phyloP scores from a whole-genome alignment of 2,329 filamentous ascomycete genomes.

The Aspergillus sp. region DNA sequence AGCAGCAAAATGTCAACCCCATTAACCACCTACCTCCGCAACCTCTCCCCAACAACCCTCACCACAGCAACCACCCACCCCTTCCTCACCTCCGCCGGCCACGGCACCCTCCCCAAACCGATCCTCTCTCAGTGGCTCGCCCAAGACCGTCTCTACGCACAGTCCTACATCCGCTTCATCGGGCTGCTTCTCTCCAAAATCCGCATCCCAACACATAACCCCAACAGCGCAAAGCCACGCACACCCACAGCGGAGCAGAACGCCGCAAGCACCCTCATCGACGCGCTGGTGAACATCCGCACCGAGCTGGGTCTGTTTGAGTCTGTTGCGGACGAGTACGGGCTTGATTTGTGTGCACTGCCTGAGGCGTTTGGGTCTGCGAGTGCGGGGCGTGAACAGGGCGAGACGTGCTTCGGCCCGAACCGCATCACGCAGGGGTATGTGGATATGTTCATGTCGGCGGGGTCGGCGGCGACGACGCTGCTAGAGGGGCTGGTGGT shows the following conservation, averaged over 20 bases:
- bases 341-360: slow-evolving; percentile 46
- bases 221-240: slow-evolving; percentile 20
- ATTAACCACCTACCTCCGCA: slow-evolving; percentile 55
- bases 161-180: slow-evolving; percentile 64
- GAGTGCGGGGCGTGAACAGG: background rate
- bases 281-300: slow-evolving; percentile 61
- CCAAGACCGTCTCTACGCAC: slow-evolving; percentile 67
- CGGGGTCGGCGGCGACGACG: slow-evolving; percentile 45
- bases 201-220: slow-evolving; percentile 43
- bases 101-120: slow-evolving; percentile 54
- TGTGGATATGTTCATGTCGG: slow-evolving; percentile 57
- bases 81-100: slow-evolving; percentile 62
- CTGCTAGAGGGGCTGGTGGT: slow-evolving; percentile 66
- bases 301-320: slow-evolving; percentile 66
- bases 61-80: slow-evolving; percentile 58
- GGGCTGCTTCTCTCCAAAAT: slow-evolving; percentile 61
- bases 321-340: slow-evolving; percentile 57
- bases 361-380: slow-evolving; percentile 27
- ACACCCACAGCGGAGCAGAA: slow-evolving; percentile 43
- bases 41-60: slow-evolving; percentile 44
- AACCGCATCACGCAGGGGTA: slow-evolving; percentile 50
- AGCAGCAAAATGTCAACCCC: slow-evolving; percentile 27
- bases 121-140: slow-evolving; percentile 63
- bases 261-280: slow-evolving; percentile 59
- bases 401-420: slow-evolving; percentile 11